Evolutionary conservation across 805 yeast species (phyloP).

Genomic region (Zygosaccharomyces pseudorouxii): DNA sequence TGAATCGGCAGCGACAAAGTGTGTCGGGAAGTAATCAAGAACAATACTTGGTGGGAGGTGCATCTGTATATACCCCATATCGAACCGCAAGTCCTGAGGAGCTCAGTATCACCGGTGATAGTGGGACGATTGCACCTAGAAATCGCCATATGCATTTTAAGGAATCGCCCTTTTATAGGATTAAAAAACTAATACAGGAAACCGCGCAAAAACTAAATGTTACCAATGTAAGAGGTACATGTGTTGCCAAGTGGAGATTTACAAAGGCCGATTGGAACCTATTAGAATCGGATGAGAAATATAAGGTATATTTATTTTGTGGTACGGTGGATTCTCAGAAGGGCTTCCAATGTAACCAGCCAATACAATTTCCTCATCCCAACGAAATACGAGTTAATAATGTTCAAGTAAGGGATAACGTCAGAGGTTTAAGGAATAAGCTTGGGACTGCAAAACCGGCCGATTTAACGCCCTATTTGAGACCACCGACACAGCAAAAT

Average conservation of each 20-base stretch:
- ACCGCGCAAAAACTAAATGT: constrained; percentile 31
- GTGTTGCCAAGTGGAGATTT: constrained; percentile 41
- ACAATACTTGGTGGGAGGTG: neutral
- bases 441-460: constrained; percentile 82
- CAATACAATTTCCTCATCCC: constrained; percentile 72
- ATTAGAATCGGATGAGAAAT: constrained; percentile 30
- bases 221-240: constrained; percentile 46
- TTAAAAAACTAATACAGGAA: constrained; percentile 48
- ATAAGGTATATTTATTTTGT: constrained; percentile 49
- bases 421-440: constrained; percentile 70
- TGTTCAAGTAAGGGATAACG: constrained; percentile 44
- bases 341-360: constrained; percentile 49
- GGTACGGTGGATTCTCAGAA: constrained; percentile 39
- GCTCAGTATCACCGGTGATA: constrained; percentile 5
- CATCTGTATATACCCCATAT: constrained; percentile 2
- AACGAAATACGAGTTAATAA: constrained; percentile 63
- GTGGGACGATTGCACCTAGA: constrained; percentile 1
- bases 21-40: neutral
- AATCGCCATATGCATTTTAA: constrained; percentile 35
- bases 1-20: constrained; percentile 2
- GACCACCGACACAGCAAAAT: constrained; percentile 35
- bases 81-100: constrained; percentile 4
- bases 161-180: constrained; percentile 52
- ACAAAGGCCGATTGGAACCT: constrained; percentile 39
- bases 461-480: constrained; percentile 55